Base-by-base conservation (phyloP, 345 rosid species). In the Jatropha curcas region DNA sequence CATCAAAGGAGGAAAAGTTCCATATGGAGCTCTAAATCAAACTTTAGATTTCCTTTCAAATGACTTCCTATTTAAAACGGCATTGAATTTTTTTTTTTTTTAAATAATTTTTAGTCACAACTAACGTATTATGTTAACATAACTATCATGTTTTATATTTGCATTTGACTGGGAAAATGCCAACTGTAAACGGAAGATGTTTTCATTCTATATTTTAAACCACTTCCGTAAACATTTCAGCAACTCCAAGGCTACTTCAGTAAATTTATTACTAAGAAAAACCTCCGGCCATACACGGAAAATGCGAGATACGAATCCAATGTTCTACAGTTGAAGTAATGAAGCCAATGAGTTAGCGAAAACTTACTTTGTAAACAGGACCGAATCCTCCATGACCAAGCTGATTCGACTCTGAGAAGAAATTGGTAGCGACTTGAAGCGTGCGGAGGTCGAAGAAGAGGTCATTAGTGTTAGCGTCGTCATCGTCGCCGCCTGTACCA, bases 331-430 rank as follows among this genome's bases (percentile, higher is more conserved):
- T 35, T 25, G 34, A 52, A 27, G 35, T 22, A 51, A 5, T 20
- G 24, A 3, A 60, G 16, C 27, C 2, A 60, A 41, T 62, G 12
- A 28, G 27, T 11, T 8, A 9, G 11, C 1, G 2, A 13, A 4
- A 13, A 28, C 34, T 41, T 66, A 91, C 98, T 91, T 85, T 93
- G 88, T 73, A 91, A 75, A 93, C 98, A 51, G 97, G 97, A 52
- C 98, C 98, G 74, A 91, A 93, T 20, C 98, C 98, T 56, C 98
- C 98, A 39, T 86, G 94, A 33, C 98, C 98, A 39, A 93, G 93
- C 78, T 72, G 87, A 67, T 89, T 89, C 67, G 82, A 71, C 9
- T 91, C 95, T 68, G 95, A 91, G 87, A 93, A 93, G 61, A 62
- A 88, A 69, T 84, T 86, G 51, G 98, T 93, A 12, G 98, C 97